Conservation (phyloP, 495 filamentous ascomycete genomes). For the Hypoxylon trugodes region DNA sequence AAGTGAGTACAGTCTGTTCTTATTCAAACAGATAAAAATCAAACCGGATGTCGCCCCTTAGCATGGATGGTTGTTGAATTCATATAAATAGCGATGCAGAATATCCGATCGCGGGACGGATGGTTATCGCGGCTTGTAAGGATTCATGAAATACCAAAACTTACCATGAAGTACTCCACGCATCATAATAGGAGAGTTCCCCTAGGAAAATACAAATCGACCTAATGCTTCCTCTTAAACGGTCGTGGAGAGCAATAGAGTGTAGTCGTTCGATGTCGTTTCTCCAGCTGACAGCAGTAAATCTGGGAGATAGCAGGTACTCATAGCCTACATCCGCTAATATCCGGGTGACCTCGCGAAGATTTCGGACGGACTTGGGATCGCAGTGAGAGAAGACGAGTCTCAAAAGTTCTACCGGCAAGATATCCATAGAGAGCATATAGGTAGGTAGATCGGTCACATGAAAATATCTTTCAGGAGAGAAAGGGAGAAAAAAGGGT, state of each 20-base stretch:
- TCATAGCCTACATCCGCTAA: conserved; percentile 57
- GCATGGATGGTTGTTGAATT: background rate
- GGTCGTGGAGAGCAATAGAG: conserved; percentile 53
- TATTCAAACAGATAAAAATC: background rate
- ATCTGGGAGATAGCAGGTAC: conserved; percentile 50
- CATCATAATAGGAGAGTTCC: conserved; percentile 53
- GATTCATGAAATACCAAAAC: conserved; percentile 6
- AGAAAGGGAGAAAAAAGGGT: conserved; percentile 6
- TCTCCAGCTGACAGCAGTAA: conserved; percentile 55
- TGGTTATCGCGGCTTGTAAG: background rate
- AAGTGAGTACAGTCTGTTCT: conserved; percentile 20
- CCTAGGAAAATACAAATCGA: conserved; percentile 57
- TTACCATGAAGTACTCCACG: conserved; percentile 50
- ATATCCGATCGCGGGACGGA: background rate
- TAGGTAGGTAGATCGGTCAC: background rate
- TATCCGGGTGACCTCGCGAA: conserved; percentile 49
- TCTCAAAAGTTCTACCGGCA: conserved; percentile 58
- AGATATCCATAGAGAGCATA: conserved; percentile 42
- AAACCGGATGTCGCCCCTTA: conserved; percentile 12
- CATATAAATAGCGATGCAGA: conserved; percentile 10
- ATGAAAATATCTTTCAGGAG: background rate
- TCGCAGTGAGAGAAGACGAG: conserved; percentile 58
- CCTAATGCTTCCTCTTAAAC: conserved; percentile 51
- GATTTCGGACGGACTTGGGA: conserved; percentile 45
- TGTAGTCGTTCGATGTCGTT: conserved; percentile 56